phyloP scores from a whole-genome alignment of 305 asterid genomes.

The Solanum hybrid region DNA sequence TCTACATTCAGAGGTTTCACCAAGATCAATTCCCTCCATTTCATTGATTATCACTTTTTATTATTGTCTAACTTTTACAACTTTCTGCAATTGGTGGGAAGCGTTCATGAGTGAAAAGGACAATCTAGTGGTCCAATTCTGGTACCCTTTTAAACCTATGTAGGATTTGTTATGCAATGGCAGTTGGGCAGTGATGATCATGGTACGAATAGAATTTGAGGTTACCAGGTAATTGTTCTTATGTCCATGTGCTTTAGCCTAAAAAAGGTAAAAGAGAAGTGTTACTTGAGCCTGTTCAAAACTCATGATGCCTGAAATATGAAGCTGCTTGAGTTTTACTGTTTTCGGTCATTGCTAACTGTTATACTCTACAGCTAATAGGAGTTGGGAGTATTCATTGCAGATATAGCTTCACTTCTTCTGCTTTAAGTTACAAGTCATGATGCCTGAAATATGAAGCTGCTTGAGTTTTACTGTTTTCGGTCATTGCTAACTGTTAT shows the following conservation, averaged over 20 bases:
- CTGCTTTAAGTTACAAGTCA: neutral
- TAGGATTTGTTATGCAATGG: neutral
- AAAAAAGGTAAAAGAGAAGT: neutral
- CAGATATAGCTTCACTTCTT: neutral
- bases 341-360: neutral
- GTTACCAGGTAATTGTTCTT: conserved; percentile 1
- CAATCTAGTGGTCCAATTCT: neutral
- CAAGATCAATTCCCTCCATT: neutral
- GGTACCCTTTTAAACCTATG: neutral
- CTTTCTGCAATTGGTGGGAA: neutral
- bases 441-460: neutral
- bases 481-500: neutral
- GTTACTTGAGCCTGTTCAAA: neutral
- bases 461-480: neutral
- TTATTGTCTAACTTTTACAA: neutral
- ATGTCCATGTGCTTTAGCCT: neutral
- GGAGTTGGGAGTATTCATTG: neutral
- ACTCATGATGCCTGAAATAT: neutral
- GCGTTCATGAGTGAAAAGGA: neutral
- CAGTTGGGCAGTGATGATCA: neutral
- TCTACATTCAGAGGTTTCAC: neutral
- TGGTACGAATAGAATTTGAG: neutral
- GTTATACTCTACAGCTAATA: neutral
- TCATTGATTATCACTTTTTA: neutral
- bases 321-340: neutral